These are phyloP conservation scores for Craterostigma plantagineum DNA, from an alignment of 257 asterid species.

Conservation along the genomic window DNA sequence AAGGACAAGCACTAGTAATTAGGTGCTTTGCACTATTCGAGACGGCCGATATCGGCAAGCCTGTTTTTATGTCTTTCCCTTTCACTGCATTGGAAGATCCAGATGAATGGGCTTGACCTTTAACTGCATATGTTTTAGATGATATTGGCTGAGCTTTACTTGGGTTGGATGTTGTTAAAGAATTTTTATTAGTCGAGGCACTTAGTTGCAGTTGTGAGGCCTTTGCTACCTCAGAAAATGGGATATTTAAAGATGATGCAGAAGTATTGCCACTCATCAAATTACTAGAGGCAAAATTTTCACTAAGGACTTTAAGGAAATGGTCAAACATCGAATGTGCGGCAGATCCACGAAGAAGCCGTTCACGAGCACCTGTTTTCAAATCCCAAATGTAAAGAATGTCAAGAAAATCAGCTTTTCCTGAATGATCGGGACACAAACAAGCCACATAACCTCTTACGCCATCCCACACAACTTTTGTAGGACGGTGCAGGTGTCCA, in stretches of 20 bases:
- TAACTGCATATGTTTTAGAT: background rate
- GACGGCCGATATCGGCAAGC: constrained; percentile 15
- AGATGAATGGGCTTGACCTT: constrained; percentile 3
- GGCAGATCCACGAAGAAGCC: constrained; percentile 86
- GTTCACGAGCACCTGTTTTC: constrained; percentile 93
- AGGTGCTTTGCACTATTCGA: constrained; percentile 41
- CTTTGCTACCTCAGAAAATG: constrained; percentile 34
- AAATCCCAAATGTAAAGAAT: constrained; percentile 88
- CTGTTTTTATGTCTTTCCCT: constrained; percentile 19
- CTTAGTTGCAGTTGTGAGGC: constrained; percentile 23
- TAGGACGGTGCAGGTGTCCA: constrained; percentile 70
- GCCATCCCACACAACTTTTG: constrained; percentile 85
- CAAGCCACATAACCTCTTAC: constrained; percentile 74
- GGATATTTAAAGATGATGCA: constrained; percentile 54
- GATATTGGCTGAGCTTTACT: constrained; percentile 10
- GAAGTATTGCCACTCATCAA: constrained; percentile 53
- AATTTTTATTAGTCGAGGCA: constrained; percentile 19
- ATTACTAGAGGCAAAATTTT: constrained; percentile 18
- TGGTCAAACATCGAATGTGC: constrained; percentile 92
- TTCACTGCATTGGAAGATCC: constrained; percentile 15
- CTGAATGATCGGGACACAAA: constrained; percentile 54
- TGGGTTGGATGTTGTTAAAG: constrained; percentile 17
- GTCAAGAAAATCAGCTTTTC: constrained; percentile 43
- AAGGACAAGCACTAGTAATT: constrained; percentile 70
- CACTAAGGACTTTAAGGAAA: constrained; percentile 36